These are phyloP conservation scores for Aspergillus arachidicola DNA, from an alignment of 2,329 filamentous ascomycete genomes.

Conservation along the genomic window DNA sequence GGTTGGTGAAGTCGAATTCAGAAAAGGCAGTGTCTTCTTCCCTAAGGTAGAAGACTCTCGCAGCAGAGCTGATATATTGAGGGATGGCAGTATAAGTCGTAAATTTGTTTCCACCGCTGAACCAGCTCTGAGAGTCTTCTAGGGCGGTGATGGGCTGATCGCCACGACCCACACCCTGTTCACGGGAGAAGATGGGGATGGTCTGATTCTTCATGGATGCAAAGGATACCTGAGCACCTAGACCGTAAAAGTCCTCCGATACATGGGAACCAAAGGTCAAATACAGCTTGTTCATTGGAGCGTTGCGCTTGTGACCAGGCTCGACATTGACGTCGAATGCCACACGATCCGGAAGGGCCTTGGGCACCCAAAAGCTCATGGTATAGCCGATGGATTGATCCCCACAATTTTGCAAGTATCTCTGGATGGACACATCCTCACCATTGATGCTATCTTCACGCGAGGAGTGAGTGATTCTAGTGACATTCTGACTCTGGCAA, in stretches of 20 bases:
- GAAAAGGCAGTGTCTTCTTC: conserved; percentile 36
- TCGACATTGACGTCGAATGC: not conserved
- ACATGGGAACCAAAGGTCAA: not conserved
- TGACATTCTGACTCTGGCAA: not conserved
- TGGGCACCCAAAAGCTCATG: not conserved
- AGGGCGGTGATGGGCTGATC: conserved; percentile 23
- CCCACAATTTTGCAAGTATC: not conserved
- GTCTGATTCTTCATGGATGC: conserved; percentile 29
- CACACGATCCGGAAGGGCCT: not conserved
- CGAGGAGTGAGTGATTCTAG: not conserved
- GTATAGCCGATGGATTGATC: not conserved
- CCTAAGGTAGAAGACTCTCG: conserved; percentile 28
- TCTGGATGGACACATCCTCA: not conserved
- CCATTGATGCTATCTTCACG: not conserved
- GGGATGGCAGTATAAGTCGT: not conserved
- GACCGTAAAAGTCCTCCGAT: conserved; percentile 28
- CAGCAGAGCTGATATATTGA: conserved; percentile 31
- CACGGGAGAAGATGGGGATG: conserved; percentile 28
- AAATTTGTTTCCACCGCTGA: not conserved
- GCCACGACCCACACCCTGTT: conserved; percentile 29
- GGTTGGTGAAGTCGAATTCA: conserved; percentile 32
- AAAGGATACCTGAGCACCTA: conserved; percentile 28
- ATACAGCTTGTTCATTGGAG: not conserved
- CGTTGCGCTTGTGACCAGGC: not conserved
- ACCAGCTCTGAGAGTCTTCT: not conserved